phyloP scores from a whole-genome alignment of 1,139 yeast species.

The Pichiaceae sp. region DNA sequence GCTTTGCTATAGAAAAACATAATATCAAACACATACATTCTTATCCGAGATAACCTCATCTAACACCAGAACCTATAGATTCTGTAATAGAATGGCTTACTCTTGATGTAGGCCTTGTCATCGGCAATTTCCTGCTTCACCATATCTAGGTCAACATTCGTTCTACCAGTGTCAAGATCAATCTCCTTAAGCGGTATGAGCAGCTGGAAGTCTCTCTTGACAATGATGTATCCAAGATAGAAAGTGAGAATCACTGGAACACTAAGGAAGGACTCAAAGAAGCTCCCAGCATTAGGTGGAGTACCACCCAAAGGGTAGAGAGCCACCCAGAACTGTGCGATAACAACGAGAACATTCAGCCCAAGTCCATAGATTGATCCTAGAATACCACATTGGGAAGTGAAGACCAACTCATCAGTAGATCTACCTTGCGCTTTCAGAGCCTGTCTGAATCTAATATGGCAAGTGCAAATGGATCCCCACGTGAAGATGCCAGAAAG shows the following conservation, averaged over 20 bases:
- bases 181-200: constrained; percentile 28
- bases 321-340: constrained; percentile 71
- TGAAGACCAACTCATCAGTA: constrained; percentile 58
- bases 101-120: constrained; percentile 38
- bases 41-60: no score
- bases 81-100: constrained; percentile 43
- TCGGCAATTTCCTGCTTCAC: constrained; percentile 50
- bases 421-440: constrained; percentile 45
- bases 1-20: no score
- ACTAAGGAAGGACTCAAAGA: constrained; percentile 57
- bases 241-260: constrained; percentile 51
- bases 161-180: constrained; percentile 59
- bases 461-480: constrained; percentile 33
- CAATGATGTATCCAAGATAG: constrained; percentile 48
- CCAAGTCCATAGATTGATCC: constrained; percentile 64
- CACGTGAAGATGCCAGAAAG: constrained; percentile 74
- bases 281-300: constrained; percentile 48
- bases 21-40: no score
- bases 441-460: constrained; percentile 43
- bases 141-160: constrained; percentile 50
- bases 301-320: constrained; percentile 52
- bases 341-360: constrained; percentile 54
- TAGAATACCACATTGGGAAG: constrained; percentile 55
- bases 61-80: constrained; percentile 43
- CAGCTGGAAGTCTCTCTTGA: constrained; percentile 28